Conservation (phyloP, 176 grass and related monocot genomes). For the Neostapfia colusana region DNA sequence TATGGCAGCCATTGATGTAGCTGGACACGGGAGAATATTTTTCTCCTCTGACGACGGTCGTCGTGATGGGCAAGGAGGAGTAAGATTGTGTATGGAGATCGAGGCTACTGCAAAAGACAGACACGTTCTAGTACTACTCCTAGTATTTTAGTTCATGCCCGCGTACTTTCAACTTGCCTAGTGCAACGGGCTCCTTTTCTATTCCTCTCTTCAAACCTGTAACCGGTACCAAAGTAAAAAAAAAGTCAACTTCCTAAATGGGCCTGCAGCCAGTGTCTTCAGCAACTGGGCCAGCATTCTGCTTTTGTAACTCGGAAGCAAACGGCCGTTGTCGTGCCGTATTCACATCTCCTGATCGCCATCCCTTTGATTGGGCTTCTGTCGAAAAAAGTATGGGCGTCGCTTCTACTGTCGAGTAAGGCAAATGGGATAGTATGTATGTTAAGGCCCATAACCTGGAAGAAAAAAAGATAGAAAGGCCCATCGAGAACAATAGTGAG, state of each 20-base stretch:
- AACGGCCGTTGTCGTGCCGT: neutral
- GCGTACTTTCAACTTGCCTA: neutral
- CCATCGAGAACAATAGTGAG: neutral
- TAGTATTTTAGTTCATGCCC: neutral
- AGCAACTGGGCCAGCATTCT: neutral
- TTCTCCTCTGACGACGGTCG: neutral
- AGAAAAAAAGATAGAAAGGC: neutral
- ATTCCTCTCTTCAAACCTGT: neutral
- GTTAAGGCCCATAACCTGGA: neutral
- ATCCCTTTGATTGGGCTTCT: too few relatives aligned
- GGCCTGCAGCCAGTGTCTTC: neutral
- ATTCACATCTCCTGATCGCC: neutral
- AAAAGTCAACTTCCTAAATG: neutral
- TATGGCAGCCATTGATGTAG: neutral
- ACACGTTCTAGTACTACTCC: too few relatives aligned
- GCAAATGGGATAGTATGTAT: too few relatives aligned
- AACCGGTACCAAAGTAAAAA: neutral
- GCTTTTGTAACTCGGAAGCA: neutral
- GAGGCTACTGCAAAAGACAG: conserved; percentile 5
- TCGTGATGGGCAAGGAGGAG: conserved; percentile 17
- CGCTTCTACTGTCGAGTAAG: too few relatives aligned
- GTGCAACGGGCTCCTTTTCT: too few relatives aligned
- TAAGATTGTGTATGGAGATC: neutral
- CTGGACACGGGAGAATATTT: neutral
- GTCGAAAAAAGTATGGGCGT: too few relatives aligned